Conservation (phyloP, 768 basidiomycete species). For the Porpolomopsis calyptriformis region DNA sequence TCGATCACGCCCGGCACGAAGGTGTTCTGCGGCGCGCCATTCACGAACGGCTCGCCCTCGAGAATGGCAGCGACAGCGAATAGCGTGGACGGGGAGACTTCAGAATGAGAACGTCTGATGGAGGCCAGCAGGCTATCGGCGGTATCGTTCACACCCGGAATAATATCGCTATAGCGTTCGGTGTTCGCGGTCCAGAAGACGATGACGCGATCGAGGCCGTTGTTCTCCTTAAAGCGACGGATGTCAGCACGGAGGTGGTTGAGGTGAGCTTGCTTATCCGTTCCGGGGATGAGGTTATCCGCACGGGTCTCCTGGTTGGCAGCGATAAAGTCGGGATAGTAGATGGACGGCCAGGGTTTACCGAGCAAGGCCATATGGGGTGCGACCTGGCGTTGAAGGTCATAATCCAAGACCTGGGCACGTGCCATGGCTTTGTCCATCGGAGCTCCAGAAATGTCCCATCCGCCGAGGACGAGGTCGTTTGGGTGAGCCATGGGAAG, state of each 20-base stretch:
- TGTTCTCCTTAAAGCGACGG: slow-evolving; percentile 77
- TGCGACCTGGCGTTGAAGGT: slow-evolving; percentile 90
- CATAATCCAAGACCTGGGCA: slow-evolving; percentile 88
- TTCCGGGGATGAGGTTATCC: slow-evolving; percentile 82
- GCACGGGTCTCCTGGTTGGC: slow-evolving; percentile 96
- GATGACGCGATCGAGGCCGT: slow-evolving; percentile 77
- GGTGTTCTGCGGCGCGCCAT: slow-evolving; percentile 98
- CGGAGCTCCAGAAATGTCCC: slow-evolving; percentile 84
- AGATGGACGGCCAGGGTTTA: slow-evolving; percentile 85
- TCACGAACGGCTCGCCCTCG: slow-evolving; percentile 91
- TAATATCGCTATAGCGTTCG: slow-evolving; percentile 92
- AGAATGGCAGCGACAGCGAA: slow-evolving; percentile 95
- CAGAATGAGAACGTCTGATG: slow-evolving; percentile 76
- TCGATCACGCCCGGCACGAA: slow-evolving; percentile 93
- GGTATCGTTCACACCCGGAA: slow-evolving; percentile 92
- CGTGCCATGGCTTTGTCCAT: slow-evolving; percentile 93
- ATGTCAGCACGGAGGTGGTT: slow-evolving; percentile 91
- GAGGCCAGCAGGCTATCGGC: slow-evolving; percentile 75
- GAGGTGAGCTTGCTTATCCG: slow-evolving; percentile 82
- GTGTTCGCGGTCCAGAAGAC: slow-evolving; percentile 99
- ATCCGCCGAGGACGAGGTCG: slow-evolving; percentile 93
- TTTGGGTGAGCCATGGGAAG: slow-evolving; percentile 98
- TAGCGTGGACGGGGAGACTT: slow-evolving; percentile 93
- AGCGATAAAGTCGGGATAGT: slow-evolving; percentile 96
- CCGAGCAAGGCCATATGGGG: slow-evolving; percentile 75